Conservation (phyloP, 352 stramenopile species). For the Detonula confervacea region DNA sequence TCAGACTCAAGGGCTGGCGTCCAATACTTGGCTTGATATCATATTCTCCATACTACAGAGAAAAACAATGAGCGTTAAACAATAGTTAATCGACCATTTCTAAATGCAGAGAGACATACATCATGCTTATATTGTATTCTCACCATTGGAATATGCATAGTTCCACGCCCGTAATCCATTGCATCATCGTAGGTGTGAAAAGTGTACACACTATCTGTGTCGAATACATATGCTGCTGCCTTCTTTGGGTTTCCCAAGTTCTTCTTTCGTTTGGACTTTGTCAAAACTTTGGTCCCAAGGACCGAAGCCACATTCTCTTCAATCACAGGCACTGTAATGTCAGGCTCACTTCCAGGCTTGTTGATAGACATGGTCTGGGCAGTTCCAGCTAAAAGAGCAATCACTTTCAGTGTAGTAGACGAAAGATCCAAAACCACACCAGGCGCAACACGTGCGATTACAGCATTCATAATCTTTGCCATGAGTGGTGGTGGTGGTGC, state of each 20-base stretch:
- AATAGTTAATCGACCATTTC: too few species aligned
- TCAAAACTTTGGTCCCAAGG: constrained; percentile 6
- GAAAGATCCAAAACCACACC: constrained; percentile 14
- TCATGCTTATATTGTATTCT: too few species aligned
- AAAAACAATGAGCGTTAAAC: too few species aligned
- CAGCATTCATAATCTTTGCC: background rate
- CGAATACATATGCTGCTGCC: constrained; percentile 10
- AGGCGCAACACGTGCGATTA: constrained; percentile 5
- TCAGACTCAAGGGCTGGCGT: constrained; percentile 17
- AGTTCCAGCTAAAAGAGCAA: constrained; percentile 19
- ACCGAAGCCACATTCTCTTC: constrained; percentile 10
- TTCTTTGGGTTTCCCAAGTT: constrained; percentile 4
- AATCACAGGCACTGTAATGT: constrained; percentile 19
- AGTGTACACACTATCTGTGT: constrained; percentile 42
- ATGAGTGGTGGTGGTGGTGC: constrained; percentile 3
- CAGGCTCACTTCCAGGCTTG: constrained; percentile 16
- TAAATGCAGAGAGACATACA: too few species aligned
- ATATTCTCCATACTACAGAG: constrained; percentile 21
- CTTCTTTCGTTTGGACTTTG: constrained; percentile 35
- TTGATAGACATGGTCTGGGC: constrained; percentile 30
- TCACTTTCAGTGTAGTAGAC: background rate
- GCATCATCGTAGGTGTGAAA: constrained; percentile 43
- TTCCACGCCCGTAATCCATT: constrained; percentile 23
- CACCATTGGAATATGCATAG: constrained; percentile 22
- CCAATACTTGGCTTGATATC: constrained; percentile 21